A percentile compares a stretch with the other conserved stretches of the same genome.
Evolutionary conservation across 441 rosid species (phyloP).

Genomic region (Kokia cookei): DNA sequence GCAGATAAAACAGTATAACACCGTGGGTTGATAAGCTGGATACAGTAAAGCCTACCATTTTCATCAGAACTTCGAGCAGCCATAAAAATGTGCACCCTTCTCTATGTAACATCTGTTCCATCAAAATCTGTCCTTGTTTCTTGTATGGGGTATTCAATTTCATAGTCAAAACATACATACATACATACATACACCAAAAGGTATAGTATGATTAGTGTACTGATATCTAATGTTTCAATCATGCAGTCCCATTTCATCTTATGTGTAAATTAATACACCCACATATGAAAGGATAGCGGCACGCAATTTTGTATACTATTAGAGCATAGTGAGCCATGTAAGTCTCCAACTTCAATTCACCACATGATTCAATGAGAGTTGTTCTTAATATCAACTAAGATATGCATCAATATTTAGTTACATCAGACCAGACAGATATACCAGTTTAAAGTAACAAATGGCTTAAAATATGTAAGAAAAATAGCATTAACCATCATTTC

Average conservation of each 20-base stretch:
- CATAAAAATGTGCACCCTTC: not conserved
- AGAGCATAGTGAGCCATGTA: not conserved
- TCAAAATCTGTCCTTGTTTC: not conserved
- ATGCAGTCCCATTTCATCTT: slow-evolving; percentile 14
- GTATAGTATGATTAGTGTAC: slow-evolving; percentile 6
- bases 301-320: not conserved
- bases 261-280: not conserved
- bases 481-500: not conserved
- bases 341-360: not conserved
- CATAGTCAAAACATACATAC: not conserved
- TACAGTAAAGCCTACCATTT: slow-evolving; percentile 9
- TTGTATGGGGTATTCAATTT: slow-evolving; percentile 1
- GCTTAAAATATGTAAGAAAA: no score
- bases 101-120: not conserved
- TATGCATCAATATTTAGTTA: not conserved
- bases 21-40: not conserved
- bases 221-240: not conserved
- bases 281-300: not conserved
- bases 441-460: not conserved
- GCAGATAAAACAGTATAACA: slow-evolving; percentile 31
- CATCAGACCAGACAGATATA: not conserved
- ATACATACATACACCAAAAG: not conserved
- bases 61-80: not conserved
- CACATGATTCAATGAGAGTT: slow-evolving; percentile 6
- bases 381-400: not conserved